Base-by-base conservation (phyloP, 139 green algal genomes). In the Limnomonas spitsbergensis region DNA sequence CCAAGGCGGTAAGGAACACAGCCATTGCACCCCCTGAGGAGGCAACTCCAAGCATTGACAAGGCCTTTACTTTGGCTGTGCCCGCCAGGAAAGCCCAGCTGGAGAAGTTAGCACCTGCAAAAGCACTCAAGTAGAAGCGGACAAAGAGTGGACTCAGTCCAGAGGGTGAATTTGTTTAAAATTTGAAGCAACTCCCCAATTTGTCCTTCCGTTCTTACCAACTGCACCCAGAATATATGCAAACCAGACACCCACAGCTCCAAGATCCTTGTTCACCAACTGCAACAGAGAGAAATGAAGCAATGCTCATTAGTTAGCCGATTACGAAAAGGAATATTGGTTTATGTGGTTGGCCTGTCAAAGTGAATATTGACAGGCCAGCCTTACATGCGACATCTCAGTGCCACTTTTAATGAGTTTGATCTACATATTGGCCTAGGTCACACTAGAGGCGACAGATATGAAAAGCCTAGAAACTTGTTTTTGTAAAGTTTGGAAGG, bases 161-260 rank as follows among this genome's bases (percentile, higher is more conserved):
- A 54, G 42, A 54, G 9, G 42, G 42, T 54, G 42, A 54, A 9
- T 6, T 27, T 6, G 42, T 27, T 54, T 6, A 54, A 54, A 9
- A 9, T 9, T 6, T 54, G 42, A 27, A 27, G 42, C 9, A 54
- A 9, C 42, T 27, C 7, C 7, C 7, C 42, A 54, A 9, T 6
- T 54, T 54, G 42, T 9, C 6, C 42, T 6, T 54, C 7, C 42
- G 42, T 6, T 6, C 56, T 70, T 70, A 70, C 56, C 56, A 38
- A 70, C 56, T 37, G 14, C 56, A 4, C 56, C 56, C 29, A 70
- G 56, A 9, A 70, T 70, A 20, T 70, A 70, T 32, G 56, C 29
- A 32, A 70, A 70, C 56, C 56, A 70, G 7, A 70, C 56, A 4
- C 56, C 56, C 9, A 70, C 24, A 9, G 14, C 56, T 7, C 56